These are phyloP conservation scores for Fraxinus sp. DNA, from an alignment of 305 asterid genomes.

Conservation along the genomic window DNA sequence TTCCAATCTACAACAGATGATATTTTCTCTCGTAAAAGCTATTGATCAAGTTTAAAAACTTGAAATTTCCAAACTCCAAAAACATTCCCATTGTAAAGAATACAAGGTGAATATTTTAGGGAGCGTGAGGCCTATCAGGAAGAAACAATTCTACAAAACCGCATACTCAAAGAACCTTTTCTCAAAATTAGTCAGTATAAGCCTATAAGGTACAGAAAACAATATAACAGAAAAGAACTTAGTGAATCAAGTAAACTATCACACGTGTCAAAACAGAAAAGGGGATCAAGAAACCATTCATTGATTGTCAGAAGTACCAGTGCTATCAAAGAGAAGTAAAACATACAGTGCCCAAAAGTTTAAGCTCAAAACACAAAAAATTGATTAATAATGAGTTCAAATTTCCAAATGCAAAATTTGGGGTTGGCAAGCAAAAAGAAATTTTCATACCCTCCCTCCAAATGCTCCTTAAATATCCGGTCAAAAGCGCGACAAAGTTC, in stretches of 20 bases:
- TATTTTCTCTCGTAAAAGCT: not conserved
- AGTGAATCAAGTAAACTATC: not conserved
- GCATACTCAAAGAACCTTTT: not conserved
- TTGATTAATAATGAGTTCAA: not conserved
- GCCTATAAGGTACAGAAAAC: not conserved
- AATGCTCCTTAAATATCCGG: conserved; percentile 90
- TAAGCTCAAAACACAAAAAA: not conserved
- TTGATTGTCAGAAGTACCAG: not conserved
- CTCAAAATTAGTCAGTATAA: not conserved
- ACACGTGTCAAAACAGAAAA: not conserved
- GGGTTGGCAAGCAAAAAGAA: conserved; percentile 16
- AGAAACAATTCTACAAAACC: not conserved
- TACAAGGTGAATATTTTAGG: not conserved
- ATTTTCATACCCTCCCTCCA: conserved; percentile 84
- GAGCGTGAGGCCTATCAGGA: not conserved
- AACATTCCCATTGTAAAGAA: not conserved
- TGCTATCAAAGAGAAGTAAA: not conserved
- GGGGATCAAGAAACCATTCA: not conserved
- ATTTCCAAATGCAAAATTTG: not conserved
- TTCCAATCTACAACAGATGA: not conserved
- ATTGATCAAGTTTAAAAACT: not conserved
- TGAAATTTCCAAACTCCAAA: not conserved
- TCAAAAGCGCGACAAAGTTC: conserved; percentile 97
- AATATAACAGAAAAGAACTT: not conserved
- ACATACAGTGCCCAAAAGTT: not conserved